phyloP scores from a whole-genome alignment of 192 early-diverging fungal genomes.

The Entomortierella lignicola region DNA sequence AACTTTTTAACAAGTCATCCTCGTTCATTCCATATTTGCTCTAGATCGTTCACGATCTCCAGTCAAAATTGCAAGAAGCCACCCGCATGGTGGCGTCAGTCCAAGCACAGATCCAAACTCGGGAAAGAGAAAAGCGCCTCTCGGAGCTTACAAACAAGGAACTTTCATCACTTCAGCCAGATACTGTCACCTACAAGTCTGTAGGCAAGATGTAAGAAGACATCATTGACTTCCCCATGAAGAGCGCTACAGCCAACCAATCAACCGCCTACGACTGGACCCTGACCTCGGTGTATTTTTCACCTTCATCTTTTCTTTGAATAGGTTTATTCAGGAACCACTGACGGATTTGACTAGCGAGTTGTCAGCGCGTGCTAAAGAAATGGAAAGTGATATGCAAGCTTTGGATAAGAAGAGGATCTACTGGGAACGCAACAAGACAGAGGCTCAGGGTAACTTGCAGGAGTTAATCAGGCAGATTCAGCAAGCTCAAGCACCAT shows the following conservation, averaged over 20 bases:
- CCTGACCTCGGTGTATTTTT: no score
- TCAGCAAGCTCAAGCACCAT: conserved; percentile 26
- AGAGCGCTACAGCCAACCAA: no score
- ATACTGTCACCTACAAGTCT: conserved; percentile 74
- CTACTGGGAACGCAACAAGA: conserved; percentile 71
- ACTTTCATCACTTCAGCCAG: conserved; percentile 61
- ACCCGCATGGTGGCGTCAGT: conserved; percentile 69
- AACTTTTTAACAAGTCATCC: not conserved
- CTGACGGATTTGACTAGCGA: conserved; percentile 56
- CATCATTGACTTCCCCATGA: not conserved
- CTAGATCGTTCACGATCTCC: conserved; percentile 72
- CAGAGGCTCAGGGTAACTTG: conserved; percentile 57
- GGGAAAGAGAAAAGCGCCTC: conserved; percentile 75
- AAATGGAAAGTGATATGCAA: conserved; percentile 60
- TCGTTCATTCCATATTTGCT: not conserved
- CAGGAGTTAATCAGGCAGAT: conserved; percentile 55
- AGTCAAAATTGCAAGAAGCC: conserved; percentile 71
- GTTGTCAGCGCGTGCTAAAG: conserved; percentile 49
- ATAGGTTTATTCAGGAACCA: conserved; percentile 69
- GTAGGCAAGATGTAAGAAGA: conserved; percentile 77
- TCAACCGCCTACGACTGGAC: no score
- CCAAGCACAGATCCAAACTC: conserved; percentile 69
- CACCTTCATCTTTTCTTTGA: not conserved
- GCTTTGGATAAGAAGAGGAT: conserved; percentile 64
- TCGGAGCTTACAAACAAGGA: conserved; percentile 77